Base-by-base conservation (phyloP, 208 protist species). In the Hexamita inflata region DNA sequence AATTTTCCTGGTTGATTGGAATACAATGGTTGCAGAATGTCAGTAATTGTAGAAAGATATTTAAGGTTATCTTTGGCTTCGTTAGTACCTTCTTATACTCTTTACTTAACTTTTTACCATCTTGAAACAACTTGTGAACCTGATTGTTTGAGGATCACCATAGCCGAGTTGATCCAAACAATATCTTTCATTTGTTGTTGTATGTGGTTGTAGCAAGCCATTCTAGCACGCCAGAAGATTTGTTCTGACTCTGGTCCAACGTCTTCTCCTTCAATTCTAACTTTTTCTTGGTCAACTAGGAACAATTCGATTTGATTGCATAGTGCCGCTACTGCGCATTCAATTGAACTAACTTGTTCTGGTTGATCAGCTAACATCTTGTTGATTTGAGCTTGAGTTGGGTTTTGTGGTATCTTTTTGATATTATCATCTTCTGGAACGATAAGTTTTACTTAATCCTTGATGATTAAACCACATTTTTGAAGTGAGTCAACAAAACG, bases 21-120 rank as follows among this genome's bases (percentile, higher is more conserved):
- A 85, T 94, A 95, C 58, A 96, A 86, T 81, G 94, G 91, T 84
- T 96, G 90, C 80, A 95, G 89, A 81, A 93, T 93, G 78, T 91
- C 92, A 76, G 94, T 90, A 60, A 98, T 81, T 24, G 89, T 94
- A 53, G 88, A 87, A 73, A 98, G 86, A 82, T 95, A 97, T 83
- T 93, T 92, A 41, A 96, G 89, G 80, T 96, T 97, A 81, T 98
- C 94, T 79, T 95, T 94, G 19, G 94, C 92, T 88, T 96, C 92
- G 49, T 92, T 89, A n/a, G 91, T 77, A 34, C 86, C 89, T 67
- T 96, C 92, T 1, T 90, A 94, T 41, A 97, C 83, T 32, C 67
- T 75, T 26, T 85, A 78, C 78, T 95, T 92, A 73, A 88, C 84
- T 59, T 89, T 86, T 1, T 78, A 74, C 93, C 93, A 96, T n/a